phyloP scores from a whole-genome alignment of 345 rosid genomes.

The Geranium brycei region DNA sequence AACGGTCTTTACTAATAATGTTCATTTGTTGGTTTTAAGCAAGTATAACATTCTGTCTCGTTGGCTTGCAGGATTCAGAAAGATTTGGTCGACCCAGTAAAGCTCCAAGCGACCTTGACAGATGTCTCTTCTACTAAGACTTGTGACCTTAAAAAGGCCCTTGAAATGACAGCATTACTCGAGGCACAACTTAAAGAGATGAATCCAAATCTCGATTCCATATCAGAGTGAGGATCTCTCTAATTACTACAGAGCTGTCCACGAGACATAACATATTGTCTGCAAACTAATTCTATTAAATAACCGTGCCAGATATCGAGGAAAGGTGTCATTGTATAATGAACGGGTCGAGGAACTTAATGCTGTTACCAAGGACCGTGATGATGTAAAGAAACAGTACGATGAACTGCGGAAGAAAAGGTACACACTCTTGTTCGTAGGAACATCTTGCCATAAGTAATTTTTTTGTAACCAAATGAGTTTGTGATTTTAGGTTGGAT shows the following conservation, averaged over 20 bases:
- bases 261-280: conserved; percentile 3
- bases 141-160: conserved; percentile 57
- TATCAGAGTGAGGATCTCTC: conserved; percentile 53
- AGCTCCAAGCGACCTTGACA: conserved; percentile 66
- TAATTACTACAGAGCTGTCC: not conserved
- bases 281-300: conserved; percentile 5
- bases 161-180: conserved; percentile 64
- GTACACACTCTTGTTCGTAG: conserved; percentile 19
- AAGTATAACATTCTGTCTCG: conserved; percentile 12
- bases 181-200: conserved; percentile 88
- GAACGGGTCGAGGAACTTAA: conserved; percentile 77
- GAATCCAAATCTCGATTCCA: conserved; percentile 95
- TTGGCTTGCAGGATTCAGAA: conserved; percentile 63
- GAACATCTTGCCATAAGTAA: not conserved
- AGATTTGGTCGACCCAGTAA: conserved; percentile 77
- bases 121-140: conserved; percentile 42
- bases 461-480: conserved; percentile 12
- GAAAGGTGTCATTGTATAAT: conserved; percentile 56
- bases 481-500: conserved; percentile 55
- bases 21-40: conserved; percentile 8
- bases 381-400: conserved; percentile 65
- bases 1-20: conserved; percentile 2
- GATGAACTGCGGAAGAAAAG: conserved; percentile 88
- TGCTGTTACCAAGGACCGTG: conserved; percentile 65
- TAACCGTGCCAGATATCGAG: conserved; percentile 44